Conservation (phyloP, 495 filamentous ascomycete genomes). For the Penicillium bovifimosum region DNA sequence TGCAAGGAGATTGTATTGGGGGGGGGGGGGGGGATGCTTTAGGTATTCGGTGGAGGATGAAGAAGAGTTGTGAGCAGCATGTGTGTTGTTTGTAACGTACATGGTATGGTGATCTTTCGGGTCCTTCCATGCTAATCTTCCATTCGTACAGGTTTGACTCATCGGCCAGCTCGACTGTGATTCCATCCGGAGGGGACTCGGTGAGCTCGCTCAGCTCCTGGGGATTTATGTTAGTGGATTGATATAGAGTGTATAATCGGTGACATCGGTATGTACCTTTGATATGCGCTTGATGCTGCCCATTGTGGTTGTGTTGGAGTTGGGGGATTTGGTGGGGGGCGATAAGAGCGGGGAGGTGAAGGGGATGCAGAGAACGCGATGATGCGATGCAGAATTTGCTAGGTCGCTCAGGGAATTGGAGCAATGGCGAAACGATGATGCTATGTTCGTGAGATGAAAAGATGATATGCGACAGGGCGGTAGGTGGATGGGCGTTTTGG, state of each 20-base stretch:
- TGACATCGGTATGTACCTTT: conserved; percentile 40
- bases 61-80: background rate
- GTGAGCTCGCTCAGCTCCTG: conserved; percentile 72
- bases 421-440: conserved; percentile 16
- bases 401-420: background rate
- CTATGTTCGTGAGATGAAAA: background rate
- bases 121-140: conserved; percentile 74
- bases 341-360: conserved; percentile 13
- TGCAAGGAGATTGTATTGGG: background rate
- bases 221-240: conserved; percentile 2
- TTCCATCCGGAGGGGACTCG: conserved; percentile 56
- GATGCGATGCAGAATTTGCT: background rate
- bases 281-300: conserved; percentile 56
- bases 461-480: conserved; percentile 14
- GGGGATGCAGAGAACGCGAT: conserved; percentile 2
- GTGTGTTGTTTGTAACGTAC: conserved; percentile 46
- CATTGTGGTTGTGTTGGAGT: conserved; percentile 26
- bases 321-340: conserved; percentile 11
- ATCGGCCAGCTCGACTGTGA: conserved; percentile 57
- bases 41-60: background rate
- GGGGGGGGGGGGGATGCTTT: background rate
- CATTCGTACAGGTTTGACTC: conserved; percentile 79
- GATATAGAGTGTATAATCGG: background rate
- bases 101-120: conserved; percentile 63
- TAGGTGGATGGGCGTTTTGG: conserved; percentile 16